Base-by-base conservation (phyloP, 345 rosid genomes). In the Pugionium cornutum region DNA sequence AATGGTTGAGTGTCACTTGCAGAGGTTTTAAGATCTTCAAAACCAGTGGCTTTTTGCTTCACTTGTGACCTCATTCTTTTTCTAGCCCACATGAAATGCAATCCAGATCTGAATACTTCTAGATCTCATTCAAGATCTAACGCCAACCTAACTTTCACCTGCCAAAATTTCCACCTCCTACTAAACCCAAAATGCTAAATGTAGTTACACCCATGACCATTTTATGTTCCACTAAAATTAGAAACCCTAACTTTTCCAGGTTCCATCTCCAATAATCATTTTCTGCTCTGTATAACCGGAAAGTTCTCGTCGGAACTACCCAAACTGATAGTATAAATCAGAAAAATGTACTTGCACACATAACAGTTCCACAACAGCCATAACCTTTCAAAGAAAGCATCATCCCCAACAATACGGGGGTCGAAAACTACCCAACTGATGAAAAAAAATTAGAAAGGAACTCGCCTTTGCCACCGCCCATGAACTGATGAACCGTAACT, bases 401-500 rank as follows among this genome's bases (percentile, higher is more conserved):
- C 53, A 53, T 47, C 58, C 11, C 47, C 25, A 69, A 34, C 9
- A 10, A 32, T 25, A 46, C 31, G 29, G 1, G 1, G 18, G 9
- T 67, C 11, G 9, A 11, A 0, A 30, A 58, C 25, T 0, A 47
- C 9, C 40, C 32, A 64, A 48, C 59, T 2, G 32, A 49, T 54
- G 47, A 35, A 46, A 42, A 28, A 35, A 33, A 5, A 25, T 28
- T 7, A 0, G 58, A 35, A 4, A 31, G 29, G 37, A 11, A 62
- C 67, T 63, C 45, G 68, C 83, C 76, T 76, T 64, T 80, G 55
- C 83, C 83, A 51, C 83, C 83, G 9, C 81, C 83, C 83, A 77
- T 80, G 69, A 80, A 71, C 76, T 74, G 75, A 66, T 80, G 83
- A 70, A 80, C 64, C 31, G 75, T 64, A 60, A 60, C 63, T 36